Evolutionary conservation across 1,284 basidiomycete species (phyloP), one percentile per base, ranked within the genome.

Genomic region (Grifola frondosa): DNA sequence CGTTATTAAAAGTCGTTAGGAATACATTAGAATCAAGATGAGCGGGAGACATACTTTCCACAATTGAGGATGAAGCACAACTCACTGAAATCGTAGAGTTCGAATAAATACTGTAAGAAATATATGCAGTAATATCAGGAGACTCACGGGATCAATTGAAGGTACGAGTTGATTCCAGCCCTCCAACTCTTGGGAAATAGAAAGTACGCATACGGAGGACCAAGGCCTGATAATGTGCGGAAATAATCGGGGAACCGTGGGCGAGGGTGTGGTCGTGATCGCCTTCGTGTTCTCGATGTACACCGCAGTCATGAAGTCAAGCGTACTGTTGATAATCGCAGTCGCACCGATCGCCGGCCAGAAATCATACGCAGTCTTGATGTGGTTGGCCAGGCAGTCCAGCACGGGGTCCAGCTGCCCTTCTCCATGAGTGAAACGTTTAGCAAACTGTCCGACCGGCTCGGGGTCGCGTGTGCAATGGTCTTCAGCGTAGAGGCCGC

Each of bases 401-500:
- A 53, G 43, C 5, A 50, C 41, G 2, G 45, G 30, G 43, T 53
- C 35, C 3, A 39, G 46, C 19, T 50, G 51, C 16, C 5, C 16
- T 28, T 50, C 38, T 6, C 43, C 43, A 8, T 21, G 34, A 7
- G 33, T 36, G 36, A 53, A 50, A 19, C 48, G 51, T 12, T 41
- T 36, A 5, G 46, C 24, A 33, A 53, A 53, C 15, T 46, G 37
- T 19, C 22, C 30, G 16, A 53, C 41, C n/a, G 48, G 40, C 13
- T 50, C 48, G 11, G 42, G 22, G 31, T 38, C 13, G 15, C 39
- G 34, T 1, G 20, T 35, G 2, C 43, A 45, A 11, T 45, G 40
- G 34, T 53, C 51, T 40, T 53, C 51, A 30, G 46, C 37, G 30
- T 48, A 53, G 29, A 45, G 25, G 34, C 44, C 42, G 31, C 48